phyloP scores from a whole-genome alignment of 2,329 filamentous ascomycete species.

The Talaromyces sp. region DNA sequence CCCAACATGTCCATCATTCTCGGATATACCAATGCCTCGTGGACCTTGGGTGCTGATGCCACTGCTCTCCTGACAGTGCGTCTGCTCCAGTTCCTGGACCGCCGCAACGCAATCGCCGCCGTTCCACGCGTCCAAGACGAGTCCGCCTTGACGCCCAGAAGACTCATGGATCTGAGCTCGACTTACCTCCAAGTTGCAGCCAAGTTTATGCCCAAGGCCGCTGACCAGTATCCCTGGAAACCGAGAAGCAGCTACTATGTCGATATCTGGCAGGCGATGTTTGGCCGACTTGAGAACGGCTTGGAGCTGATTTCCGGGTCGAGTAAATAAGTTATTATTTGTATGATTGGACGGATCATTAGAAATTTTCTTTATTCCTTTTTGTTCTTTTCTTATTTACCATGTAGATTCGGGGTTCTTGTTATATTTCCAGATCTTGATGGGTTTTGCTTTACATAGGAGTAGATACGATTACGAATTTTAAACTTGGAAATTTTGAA shows the following conservation, averaged over 20 bases:
- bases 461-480: background rate
- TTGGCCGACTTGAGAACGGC: conserved; percentile 28
- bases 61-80: conserved; percentile 35
- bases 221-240: conserved; percentile 35
- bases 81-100: conserved; percentile 28
- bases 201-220: conserved; percentile 31
- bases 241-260: conserved; percentile 33
- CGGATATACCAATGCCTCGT: conserved; percentile 41
- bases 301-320: conserved; percentile 21
- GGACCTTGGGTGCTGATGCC: conserved; percentile 42
- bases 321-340: background rate
- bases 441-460: background rate
- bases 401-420: background rate
- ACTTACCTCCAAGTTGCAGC: conserved; percentile 35
- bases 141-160: conserved; percentile 11
- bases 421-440: background rate
- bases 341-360: background rate
- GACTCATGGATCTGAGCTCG: conserved; percentile 33
- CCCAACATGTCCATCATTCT: conserved; percentile 39
- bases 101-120: conserved; percentile 19
- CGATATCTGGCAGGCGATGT: conserved; percentile 34
- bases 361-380: background rate
- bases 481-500: background rate
- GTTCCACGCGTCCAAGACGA: conserved; percentile 25
- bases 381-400: background rate